phyloP scores from a whole-genome alignment of 2,329 filamentous ascomycete species.

The Fusarium sp. region DNA sequence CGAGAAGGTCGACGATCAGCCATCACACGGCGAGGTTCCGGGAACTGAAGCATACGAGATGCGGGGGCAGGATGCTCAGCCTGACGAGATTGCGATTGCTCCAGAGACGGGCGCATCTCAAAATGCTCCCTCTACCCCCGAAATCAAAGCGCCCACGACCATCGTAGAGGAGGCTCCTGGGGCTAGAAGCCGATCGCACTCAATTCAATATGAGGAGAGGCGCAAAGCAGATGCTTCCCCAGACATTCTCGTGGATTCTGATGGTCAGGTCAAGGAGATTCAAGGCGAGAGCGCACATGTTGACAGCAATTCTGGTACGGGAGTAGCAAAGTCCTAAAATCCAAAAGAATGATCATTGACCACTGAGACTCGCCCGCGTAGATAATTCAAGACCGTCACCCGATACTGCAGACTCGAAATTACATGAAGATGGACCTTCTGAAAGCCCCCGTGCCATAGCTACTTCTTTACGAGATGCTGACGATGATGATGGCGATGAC shows the following conservation, averaged over 20 bases:
- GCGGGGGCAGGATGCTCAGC: conserved; percentile 66
- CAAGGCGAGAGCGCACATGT: conserved; percentile 38
- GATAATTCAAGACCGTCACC: conserved; percentile 43
- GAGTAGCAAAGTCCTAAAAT: conserved; percentile 37
- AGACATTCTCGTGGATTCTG: conserved; percentile 60
- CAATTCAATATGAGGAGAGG: conserved; percentile 57
- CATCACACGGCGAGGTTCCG: conserved; percentile 68
- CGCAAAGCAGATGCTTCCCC: conserved; percentile 64
- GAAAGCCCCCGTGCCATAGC: conserved; percentile 27
- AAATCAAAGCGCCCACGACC: conserved; percentile 57
- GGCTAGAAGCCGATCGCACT: conserved; percentile 52
- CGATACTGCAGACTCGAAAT: conserved; percentile 44
- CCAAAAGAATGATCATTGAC: conserved; percentile 40
- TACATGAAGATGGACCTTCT: conserved; percentile 46
- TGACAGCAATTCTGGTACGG: conserved; percentile 44
- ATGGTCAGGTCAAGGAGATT: conserved; percentile 52
- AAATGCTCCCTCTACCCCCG: conserved; percentile 34
- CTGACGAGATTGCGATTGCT: conserved; percentile 68
- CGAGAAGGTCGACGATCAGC: conserved; percentile 65
- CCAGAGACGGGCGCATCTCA: conserved; percentile 41
- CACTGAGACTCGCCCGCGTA: conserved; percentile 38
- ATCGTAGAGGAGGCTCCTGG: conserved; percentile 64
- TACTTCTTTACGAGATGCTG: conserved; percentile 35
- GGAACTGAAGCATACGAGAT: conserved; percentile 67
- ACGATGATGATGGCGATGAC: conserved; percentile 33